Evolutionary conservation across 768 basidiomycete species (phyloP).

Genomic region (Tephrocybe rancida): DNA sequence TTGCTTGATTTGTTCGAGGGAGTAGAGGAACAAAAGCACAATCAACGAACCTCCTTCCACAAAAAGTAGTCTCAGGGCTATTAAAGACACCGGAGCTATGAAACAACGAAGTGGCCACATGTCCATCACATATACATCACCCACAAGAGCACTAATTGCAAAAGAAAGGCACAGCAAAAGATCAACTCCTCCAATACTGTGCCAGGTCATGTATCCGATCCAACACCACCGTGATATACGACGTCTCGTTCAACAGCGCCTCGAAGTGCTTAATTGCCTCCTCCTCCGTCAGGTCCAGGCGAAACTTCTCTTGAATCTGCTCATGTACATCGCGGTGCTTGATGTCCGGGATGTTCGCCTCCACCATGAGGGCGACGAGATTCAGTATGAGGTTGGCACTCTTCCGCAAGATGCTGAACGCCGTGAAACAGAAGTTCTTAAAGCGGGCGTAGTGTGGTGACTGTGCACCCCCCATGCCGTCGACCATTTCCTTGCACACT

Average conservation of each 20-base stretch:
- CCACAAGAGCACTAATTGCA: no score
- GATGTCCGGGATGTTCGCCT: conserved; percentile 97
- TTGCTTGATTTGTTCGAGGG: no score
- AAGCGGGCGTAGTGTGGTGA: conserved; percentile 96
- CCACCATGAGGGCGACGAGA: conserved; percentile 94
- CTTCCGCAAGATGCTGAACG: conserved; percentile 94
- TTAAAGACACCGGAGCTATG: no score
- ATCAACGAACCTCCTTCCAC: no score
- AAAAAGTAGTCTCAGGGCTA: no score
- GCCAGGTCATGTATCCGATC: conserved; percentile 93
- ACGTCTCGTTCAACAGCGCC: conserved; percentile 89
- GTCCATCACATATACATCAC: no score
- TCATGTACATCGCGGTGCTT: conserved; percentile 86
- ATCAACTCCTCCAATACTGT: conserved; percentile 82
- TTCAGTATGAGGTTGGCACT: conserved; percentile 97
- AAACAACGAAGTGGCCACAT: no score
- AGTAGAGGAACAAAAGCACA: no score
- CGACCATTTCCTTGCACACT: conserved; percentile 99
- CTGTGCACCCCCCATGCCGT: conserved; percentile 97
- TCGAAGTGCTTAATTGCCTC: conserved; percentile 98
- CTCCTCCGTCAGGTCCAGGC: conserved; percentile 91
- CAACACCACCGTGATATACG: conserved; percentile 89
- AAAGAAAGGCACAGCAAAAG: neutral
- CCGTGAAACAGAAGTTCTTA: conserved; percentile 97
- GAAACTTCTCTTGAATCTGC: conserved; percentile 96